Percentiles rank a stretch among this genome's conserved stretches.
Evolutionary conservation across 164 flowering plant genomes (phyloP).

Genomic region (Vitis cinerea): DNA sequence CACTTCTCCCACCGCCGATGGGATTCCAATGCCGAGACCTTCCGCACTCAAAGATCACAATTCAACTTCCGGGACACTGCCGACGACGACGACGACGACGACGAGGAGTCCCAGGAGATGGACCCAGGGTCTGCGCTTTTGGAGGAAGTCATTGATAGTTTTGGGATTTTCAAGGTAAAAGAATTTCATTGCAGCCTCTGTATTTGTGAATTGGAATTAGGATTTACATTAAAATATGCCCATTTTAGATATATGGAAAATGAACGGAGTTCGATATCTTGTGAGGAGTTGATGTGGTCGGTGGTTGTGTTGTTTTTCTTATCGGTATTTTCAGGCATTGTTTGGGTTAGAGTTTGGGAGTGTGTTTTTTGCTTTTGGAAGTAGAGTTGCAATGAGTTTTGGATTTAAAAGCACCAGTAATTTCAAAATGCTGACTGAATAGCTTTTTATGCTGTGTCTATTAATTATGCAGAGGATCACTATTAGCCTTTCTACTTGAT

Average conservation of each 20-base stretch:
- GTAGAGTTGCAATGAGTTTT: no score
- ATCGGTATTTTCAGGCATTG: no score
- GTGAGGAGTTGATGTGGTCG: no score
- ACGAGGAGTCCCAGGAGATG: slow-evolving; percentile 9
- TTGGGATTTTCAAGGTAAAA: slow-evolving; percentile 64
- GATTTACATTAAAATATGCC: background rate
- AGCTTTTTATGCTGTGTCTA: no score
- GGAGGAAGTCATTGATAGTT: slow-evolving; percentile 38
- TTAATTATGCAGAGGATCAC: no score
- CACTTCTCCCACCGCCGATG: slow-evolving; percentile 21
- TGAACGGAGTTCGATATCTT: no score
- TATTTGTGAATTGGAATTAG: background rate
- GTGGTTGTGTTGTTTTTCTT: no score
- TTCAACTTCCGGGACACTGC: slow-evolving; percentile 14
- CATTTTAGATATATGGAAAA: background rate
- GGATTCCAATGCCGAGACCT: slow-evolving; percentile 46
- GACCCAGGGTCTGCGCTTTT: slow-evolving; percentile 22
- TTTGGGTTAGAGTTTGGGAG: no score
- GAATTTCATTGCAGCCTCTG: background rate
- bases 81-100: slow-evolving; percentile 19
- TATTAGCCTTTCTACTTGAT: no score
- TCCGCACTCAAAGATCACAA: slow-evolving; percentile 13
- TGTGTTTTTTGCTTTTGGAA: no score
- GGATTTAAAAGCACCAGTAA: no score
- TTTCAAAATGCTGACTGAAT: no score